Evolutionary conservation across 257 asterid genomes (phyloP), one percentile per base, ranked within the genome.

Genomic region (Nicotiana obtusifolia): DNA sequence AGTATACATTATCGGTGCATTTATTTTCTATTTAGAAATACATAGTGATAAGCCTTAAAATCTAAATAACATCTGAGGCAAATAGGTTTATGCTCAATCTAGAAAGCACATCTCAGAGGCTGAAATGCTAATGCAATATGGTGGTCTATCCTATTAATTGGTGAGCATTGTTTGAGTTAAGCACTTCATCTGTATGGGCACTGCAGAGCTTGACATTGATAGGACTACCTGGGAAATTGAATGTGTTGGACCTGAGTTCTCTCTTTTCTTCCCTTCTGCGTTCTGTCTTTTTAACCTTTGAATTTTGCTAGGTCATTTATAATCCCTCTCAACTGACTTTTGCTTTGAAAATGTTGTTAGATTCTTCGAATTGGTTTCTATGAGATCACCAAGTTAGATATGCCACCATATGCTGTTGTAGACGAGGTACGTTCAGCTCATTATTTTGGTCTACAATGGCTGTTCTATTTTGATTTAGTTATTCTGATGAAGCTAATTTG

Each of bases 401-500:
- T 92, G 97, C 97, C 99, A 81, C 87, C 97, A 20, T 91, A 95
- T 88, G 99, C 99, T 20, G 98, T 95, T 80, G 97, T 93, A 28
- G 97, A 95, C 81, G 99, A 95, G 99, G 99, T 93, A 84, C 37
- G 75, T 78, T 60, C 20, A 22, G 52, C 24, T 61, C 33, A 10
- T 8, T 82, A 47, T 71, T 76, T 73, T 69, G 82, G 67, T 71
- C 79, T 65, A 60, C 22, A 61, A n/a, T 44, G 5, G 41, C 0
- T 49, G 41, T 49, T 73, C 78, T 24, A 19, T 24, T 49, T 71
- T 24, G 26, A 47, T 60, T 47, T 1, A 15, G 61, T 47, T 73
- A 15, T 73, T 47, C 69, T 49, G 61, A 14, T 4, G 61, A 71
- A 47, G 41, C 24, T 73, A 22, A 47, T 73, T 15, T 24, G 22